phyloP scores from a whole-genome alignment of 2,329 filamentous ascomycete species.

The Chalaropsis thielavioides region DNA sequence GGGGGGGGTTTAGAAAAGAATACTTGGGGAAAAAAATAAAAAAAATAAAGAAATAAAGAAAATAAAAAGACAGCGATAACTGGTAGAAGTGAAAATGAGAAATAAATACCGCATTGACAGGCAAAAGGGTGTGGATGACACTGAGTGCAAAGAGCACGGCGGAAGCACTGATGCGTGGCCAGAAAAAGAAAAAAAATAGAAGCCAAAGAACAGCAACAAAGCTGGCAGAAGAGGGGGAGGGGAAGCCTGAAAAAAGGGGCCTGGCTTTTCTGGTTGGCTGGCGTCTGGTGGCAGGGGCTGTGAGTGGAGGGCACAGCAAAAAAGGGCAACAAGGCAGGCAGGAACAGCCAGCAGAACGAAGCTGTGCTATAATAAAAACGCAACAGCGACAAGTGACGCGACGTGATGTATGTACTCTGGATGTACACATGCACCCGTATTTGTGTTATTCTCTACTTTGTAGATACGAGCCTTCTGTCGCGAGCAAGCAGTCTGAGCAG shows the following conservation, averaged over 20 bases:
- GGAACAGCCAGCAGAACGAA: background rate
- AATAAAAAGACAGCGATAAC: background rate
- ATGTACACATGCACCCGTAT: no score
- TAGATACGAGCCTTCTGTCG: no score
- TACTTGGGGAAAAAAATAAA: background rate
- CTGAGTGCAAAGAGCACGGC: background rate
- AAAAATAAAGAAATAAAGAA: background rate
- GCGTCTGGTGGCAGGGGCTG: background rate
- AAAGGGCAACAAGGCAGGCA: background rate
- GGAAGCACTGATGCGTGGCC: no score
- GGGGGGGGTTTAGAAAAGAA: conserved; percentile 1
- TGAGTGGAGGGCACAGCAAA: background rate
- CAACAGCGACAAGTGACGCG: background rate
- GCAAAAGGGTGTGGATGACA: background rate
- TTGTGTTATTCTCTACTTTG: no score
- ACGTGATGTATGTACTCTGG: no score
- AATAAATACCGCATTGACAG: background rate
- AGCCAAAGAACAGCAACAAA: no score
- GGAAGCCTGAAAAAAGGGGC: background rate
- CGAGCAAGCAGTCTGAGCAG: no score
- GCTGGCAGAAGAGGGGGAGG: background rate
- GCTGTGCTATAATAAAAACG: background rate
- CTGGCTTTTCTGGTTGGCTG: background rate
- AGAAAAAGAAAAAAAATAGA: background rate
- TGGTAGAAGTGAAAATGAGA: background rate